phyloP scores from a whole-genome alignment of 352 stramenopile genomes.

The Pythium grandisporangium region DNA sequence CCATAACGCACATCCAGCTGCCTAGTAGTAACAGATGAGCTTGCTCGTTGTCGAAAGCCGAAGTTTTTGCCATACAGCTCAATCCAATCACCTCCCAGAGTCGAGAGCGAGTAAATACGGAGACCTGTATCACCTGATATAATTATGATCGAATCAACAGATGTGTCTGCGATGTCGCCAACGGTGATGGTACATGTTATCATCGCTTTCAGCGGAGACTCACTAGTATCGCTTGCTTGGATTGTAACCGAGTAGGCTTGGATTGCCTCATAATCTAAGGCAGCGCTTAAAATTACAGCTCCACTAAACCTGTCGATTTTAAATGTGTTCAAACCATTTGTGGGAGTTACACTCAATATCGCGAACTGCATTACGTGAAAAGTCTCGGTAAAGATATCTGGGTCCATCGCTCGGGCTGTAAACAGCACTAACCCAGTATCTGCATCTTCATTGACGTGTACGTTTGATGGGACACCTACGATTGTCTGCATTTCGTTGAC shows the following conservation, averaged over 20 bases:
- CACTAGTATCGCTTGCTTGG: constrained; percentile 22
- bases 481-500: constrained; percentile 45
- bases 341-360: constrained; percentile 19
- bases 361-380: constrained; percentile 28
- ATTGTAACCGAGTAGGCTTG: constrained; percentile 32
- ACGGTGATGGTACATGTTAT: constrained; percentile 4
- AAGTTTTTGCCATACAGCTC: constrained; percentile 37
- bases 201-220: constrained; percentile 1
- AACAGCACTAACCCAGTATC: constrained; percentile 16
- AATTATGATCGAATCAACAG: constrained; percentile 12
- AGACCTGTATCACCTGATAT: neutral
- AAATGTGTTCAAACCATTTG: constrained; percentile 15
- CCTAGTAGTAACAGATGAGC: constrained; percentile 20
- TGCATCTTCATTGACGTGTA: constrained; percentile 24
- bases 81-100: constrained; percentile 24
- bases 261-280: constrained; percentile 38
- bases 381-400: constrained; percentile 17
- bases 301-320: constrained; percentile 21
- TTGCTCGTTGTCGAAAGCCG: constrained; percentile 40
- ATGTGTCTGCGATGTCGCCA: constrained; percentile 17
- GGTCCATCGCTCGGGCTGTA: constrained; percentile 19
- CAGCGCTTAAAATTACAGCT: constrained; percentile 15
- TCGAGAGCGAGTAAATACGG: no score
- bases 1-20: constrained; percentile 33
- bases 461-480: constrained; percentile 11